Evolutionary conservation across 2,329 filamentous ascomycete genomes (phyloP), one percentile per base, ranked within the genome.

Genomic region (Ophiognomonia clavigignenti-juglandacearum): DNA sequence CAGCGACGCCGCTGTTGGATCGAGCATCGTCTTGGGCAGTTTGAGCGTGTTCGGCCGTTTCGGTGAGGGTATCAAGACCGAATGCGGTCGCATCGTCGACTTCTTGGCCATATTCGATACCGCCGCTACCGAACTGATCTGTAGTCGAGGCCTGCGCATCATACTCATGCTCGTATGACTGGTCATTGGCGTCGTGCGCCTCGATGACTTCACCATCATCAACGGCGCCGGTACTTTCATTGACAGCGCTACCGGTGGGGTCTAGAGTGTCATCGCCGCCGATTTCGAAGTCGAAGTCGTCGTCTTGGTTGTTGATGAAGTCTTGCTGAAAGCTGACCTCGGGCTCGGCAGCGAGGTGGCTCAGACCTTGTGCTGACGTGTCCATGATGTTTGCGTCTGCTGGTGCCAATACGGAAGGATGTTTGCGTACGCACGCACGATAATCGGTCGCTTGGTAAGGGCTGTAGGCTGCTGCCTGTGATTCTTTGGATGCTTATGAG

Each of bases 211-310:
- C 35, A 20, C 11, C 20, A 10, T 32, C 37, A 19, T 43, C 16
- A n/a, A 29, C 9, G 8, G 42, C 11, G 10, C 11, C 39, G 6
- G 24, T 24, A 11, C 35, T 20, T 14, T 36, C 37, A 20, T 29
- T 34, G n/a, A 54, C 53, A 19, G 27, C 37, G 9, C 39, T 36
- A 20, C 43, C 44, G 16, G 54, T 32, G 6, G 47, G 48, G 3
- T 43, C 40, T 22, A 43, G 48, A 6, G 48, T 48, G n/a, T 53
- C 56, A n/a, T 53, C 56, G n/a, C 42, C 56, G 34, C 57, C 59
- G 6, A 63, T 53, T 11, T 63, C 57, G 27, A 65, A 59, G 27
- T 65, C 63, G 39, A 62, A 58, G 6, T 62, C 59, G 18, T 66
- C 64, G 6, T 48, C 53, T 31, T 40, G 42, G 7, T 27, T 49